These are phyloP conservation scores for Acmispon strigosus DNA, from an alignment of 306 rosid genomes.

Conservation along the genomic window DNA sequence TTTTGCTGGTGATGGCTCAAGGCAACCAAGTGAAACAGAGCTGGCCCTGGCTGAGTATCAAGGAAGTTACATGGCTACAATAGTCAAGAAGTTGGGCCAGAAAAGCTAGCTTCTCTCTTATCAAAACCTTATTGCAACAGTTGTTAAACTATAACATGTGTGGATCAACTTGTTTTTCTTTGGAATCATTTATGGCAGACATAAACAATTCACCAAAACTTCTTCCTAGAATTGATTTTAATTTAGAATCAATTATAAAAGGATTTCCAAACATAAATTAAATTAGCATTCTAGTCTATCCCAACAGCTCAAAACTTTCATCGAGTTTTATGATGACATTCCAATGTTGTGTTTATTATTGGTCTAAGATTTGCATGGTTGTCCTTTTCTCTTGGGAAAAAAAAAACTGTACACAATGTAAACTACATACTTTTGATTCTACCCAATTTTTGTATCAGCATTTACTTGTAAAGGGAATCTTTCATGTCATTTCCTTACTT, in stretches of 20 bases:
- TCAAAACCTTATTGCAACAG: not conserved
- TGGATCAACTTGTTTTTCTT: too few relatives aligned
- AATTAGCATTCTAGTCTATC: not conserved
- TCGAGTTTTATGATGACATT: slow-evolving; percentile 1
- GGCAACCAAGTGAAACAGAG: slow-evolving; percentile 52
- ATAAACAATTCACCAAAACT: too few relatives aligned
- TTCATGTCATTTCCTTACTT: too few relatives aligned
- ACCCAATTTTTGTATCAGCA: too few relatives aligned
- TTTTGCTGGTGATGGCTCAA: slow-evolving; percentile 65
- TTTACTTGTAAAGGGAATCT: too few relatives aligned
- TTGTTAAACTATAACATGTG: too few relatives aligned
- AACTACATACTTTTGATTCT: not conserved
- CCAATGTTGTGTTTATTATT: slow-evolving; percentile 24
- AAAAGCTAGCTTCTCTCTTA: slow-evolving; percentile 3
- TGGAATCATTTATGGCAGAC: too few relatives aligned
- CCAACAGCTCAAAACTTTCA: not conserved
- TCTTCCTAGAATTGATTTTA: too few relatives aligned
- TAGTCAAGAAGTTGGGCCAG: slow-evolving; percentile 42
- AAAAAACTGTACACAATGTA: slow-evolving; percentile 12
- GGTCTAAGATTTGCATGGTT: not conserved
- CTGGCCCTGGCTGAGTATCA: slow-evolving; percentile 69
- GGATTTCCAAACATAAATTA: not conserved
- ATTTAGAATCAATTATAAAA: too few relatives aligned
- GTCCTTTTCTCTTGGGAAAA: too few relatives aligned
- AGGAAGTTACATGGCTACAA: slow-evolving; percentile 66